These are phyloP conservation scores for Balakata baccata DNA, from an alignment of 345 rosid genomes.

Conservation along the genomic window DNA sequence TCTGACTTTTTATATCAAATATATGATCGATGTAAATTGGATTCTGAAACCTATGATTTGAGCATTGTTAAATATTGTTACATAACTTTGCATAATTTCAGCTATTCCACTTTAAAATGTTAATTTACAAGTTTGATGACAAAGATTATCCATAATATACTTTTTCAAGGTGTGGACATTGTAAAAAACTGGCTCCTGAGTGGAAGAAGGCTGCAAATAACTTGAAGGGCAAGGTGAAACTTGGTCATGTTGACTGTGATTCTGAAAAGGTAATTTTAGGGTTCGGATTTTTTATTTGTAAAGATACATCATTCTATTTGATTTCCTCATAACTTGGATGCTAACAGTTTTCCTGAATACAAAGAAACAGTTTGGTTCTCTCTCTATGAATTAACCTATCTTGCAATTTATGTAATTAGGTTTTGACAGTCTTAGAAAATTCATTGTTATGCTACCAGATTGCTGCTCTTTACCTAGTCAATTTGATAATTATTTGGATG, in stretches of 20 bases:
- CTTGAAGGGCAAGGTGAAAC: conserved; percentile 90
- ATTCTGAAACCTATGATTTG: not conserved
- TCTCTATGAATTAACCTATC: not conserved
- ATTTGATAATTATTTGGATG: not conserved
- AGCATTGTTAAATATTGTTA: not conserved
- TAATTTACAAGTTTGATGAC: not conserved
- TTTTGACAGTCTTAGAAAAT: not conserved
- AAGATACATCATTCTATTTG: not conserved
- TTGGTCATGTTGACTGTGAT: conserved; percentile 94
- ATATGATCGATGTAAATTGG: not conserved
- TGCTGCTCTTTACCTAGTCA: not conserved
- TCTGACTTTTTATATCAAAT: not conserved
- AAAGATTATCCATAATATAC: not conserved
- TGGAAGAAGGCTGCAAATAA: conserved; percentile 92
- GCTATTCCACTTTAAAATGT: not conserved
- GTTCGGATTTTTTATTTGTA: conserved; percentile 3
- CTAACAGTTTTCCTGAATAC: not conserved
- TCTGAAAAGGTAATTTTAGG: conserved; percentile 59
- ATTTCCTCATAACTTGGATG: not conserved
- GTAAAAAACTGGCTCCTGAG: conserved; percentile 93
- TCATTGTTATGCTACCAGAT: not conserved
- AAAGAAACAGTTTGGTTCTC: not conserved
- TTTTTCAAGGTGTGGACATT: conserved; percentile 84
- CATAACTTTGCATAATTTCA: not conserved
- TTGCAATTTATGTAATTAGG: not conserved